Base-by-base conservation (phyloP, 768 basidiomycete genomes). In the Boletus rubescentipes region DNA sequence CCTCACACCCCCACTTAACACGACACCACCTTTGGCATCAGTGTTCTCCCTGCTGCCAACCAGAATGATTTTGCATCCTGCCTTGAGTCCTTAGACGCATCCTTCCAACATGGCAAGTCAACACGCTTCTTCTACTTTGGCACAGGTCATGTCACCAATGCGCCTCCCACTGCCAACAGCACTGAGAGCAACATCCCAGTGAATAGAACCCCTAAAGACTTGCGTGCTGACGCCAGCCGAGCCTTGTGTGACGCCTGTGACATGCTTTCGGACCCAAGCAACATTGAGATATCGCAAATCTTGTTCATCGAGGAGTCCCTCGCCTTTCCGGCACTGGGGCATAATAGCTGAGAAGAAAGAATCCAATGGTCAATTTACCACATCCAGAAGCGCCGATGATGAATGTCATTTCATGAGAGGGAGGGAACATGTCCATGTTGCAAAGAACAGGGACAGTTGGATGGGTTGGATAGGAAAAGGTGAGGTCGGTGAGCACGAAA, bases 1-100 rank as follows among this genome's bases (percentile, higher is more conserved):
- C 61, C 83, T 83, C 77, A 98, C 96, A 3, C 96, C 96, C 14
- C 96, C 96, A 58, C 90, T 93, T 60, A 95, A 71, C 40, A 80
- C 84, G 3, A 89, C 81, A 3, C 93, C 95, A 29, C 79, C 83
- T 32, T 57, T 63, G 12, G 44, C 34, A 16, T 42, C 42, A 20
- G 20, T 31, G 21, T 75, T 83, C 1, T 90, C 91, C 5, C 70
- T 70, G 21, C 59, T 62, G 8, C 68, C 67, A 26, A 50, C 58
- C 3, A 98, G 72, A 30, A 77, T 70, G 0, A 93, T 96, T 43
- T 95, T 90, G 61, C 97, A 98, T 1, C 93, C 93, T 4, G 86
- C 79, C 0, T 91, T 92, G n/a, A 98, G 73, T 50, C 86, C 89
- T 15, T 74, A 70, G 5, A 97, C 79, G 69, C 95, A 99, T 47